A percentile compares a stretch with the other conserved stretches of the same genome.
Conservation (phyloP, 257 asterid genomes). For the Lantana camara region DNA sequence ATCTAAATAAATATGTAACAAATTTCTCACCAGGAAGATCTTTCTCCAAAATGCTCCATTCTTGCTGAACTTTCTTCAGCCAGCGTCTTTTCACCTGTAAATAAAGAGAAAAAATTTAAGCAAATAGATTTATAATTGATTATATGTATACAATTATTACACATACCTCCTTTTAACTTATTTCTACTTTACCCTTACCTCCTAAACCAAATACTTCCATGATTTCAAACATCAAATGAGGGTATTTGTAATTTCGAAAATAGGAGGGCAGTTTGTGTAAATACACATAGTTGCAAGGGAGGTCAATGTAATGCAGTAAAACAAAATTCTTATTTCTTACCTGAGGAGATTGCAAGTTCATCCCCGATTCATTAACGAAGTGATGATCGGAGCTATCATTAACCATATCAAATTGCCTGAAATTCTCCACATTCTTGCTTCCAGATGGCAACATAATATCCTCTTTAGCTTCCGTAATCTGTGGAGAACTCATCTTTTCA, state of each 20-base stretch:
- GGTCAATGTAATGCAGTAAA: no score
- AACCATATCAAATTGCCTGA: constrained; percentile 80
- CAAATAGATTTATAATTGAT: background rate
- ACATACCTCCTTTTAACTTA: no score
- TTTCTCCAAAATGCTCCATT: constrained; percentile 85
- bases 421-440: constrained; percentile 42
- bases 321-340: constrained; percentile 33
- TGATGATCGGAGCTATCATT: constrained; percentile 83
- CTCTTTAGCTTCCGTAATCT: constrained; percentile 36
- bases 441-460: constrained; percentile 35
- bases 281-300: no score
- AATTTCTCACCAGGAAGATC: constrained; percentile 87
- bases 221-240: no score
- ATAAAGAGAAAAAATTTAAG: constrained; percentile 20
- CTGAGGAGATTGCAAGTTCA: constrained; percentile 55
- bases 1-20: background rate
- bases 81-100: constrained; percentile 69
- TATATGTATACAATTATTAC: no score
- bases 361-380: constrained; percentile 57
- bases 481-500: constrained; percentile 35
- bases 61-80: constrained; percentile 84
- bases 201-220: no score
- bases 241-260: no score
- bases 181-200: no score
- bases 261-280: no score